These are phyloP conservation scores for Rhodotorula toruloides DNA, from an alignment of 768 basidiomycete species.

Conservation along the genomic window DNA sequence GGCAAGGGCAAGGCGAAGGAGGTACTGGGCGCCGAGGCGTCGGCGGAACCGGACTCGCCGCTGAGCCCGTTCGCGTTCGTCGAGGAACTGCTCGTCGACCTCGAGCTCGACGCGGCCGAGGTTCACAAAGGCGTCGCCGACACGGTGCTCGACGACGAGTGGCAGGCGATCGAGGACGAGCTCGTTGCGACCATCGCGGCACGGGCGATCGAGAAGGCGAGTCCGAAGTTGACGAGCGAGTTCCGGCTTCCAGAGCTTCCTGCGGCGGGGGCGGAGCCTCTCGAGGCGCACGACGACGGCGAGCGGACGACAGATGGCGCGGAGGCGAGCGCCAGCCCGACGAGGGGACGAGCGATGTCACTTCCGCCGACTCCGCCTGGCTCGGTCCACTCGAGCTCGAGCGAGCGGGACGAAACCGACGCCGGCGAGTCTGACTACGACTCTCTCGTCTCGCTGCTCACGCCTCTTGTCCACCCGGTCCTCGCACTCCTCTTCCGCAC, in stretches of 20 bases:
- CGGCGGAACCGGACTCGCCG: constrained; percentile 2
- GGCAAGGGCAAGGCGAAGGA: background rate
- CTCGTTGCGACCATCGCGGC: background rate
- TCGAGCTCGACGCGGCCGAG: constrained; percentile 12
- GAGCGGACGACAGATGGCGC: background rate
- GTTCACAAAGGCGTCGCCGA: background rate
- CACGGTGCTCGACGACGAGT: constrained; percentile 11
- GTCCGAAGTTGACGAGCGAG: background rate
- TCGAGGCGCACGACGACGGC: background rate
- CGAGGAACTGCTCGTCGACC: constrained; percentile 20
- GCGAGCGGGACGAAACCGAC: background rate
- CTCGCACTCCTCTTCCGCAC: constrained; percentile 14
- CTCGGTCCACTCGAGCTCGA: constrained; percentile 10
- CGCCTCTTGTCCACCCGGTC: constrained; percentile 21
- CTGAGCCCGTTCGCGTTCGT: constrained; percentile 10
- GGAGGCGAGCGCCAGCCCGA: too few relatives aligned
- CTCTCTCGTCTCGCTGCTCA: background rate
- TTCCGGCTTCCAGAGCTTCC: background rate
- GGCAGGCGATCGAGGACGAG: constrained; percentile 13
- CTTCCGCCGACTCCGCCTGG: constrained; percentile 24
- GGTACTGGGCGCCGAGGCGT: background rate
- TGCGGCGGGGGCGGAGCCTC: too few relatives aligned
- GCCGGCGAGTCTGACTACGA: background rate
- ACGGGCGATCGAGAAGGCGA: constrained; percentile 4
- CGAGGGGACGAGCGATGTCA: background rate